Evolutionary conservation across 371 early-diverging fungal species (phyloP), one percentile per base, ranked within the genome.

Genomic region (Mucor mucedo): DNA sequence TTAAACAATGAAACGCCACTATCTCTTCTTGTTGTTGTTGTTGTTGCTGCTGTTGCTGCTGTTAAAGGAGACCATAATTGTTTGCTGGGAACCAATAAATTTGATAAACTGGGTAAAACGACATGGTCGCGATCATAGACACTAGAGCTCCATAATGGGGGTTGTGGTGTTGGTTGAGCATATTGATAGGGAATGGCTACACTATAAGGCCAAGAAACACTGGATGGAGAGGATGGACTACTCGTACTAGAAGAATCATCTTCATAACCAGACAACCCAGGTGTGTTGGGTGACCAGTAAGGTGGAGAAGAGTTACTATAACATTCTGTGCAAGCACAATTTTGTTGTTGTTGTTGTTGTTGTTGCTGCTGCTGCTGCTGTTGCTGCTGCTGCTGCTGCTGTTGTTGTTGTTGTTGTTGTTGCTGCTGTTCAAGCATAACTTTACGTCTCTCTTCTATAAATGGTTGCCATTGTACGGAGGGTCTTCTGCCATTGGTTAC

Each of bases 391-490:
- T 69, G 59, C 6, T 47, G 49, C 40, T 65, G 69, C 16, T 66
- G 49, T 35, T 62, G 59, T 16, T 69, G 65, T 41, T 67, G 70
- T 14, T 70, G 66, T 16, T 65, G 60, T 42, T 66, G 65, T 53
- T 75, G 69, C 52, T 70, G 70, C 47, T 78, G 70, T 57, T 73
- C 70, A 55, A 68, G 60, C 47, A 71, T 68, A 40, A 78, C 50
- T 42, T 67, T 58, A 33, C 79, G 72, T 53, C 79, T 68, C 61
- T 79, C 79, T 60, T 81, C 81, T 49, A 76, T 68, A 47, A 81
- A 77, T 10, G 81, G 81, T n/a, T 73, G 71, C 81, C 81, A 81
- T 59, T 78, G 78, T 39, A 81, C 69, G 41, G 74, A 72, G 16
- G 78, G 77, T 29, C 77, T 72, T 68, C 73, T 75, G 4, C 75